Conservation (phyloP, 2,329 filamentous ascomycete species). For the Sporothrix sp. region DNA sequence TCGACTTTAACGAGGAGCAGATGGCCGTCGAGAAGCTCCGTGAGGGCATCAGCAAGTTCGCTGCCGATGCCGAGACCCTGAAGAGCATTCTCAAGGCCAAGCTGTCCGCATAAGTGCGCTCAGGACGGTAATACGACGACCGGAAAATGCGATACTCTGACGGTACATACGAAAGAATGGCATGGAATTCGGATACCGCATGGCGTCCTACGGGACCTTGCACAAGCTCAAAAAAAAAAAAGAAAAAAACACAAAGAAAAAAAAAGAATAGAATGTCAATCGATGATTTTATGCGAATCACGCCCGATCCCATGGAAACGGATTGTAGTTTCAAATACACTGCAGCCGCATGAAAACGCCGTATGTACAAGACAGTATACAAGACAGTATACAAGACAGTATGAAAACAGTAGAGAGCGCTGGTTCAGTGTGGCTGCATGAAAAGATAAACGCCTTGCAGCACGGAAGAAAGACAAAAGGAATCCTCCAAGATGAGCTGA, state of each 20-base stretch:
- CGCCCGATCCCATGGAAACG: too few relatives aligned
- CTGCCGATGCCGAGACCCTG: constrained; percentile 85
- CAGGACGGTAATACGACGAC: too few relatives aligned
- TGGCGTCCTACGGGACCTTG: not conserved
- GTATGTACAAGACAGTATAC: not conserved
- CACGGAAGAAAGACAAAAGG: too few relatives aligned
- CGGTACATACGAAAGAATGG: constrained; percentile 1
- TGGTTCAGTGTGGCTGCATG: too few relatives aligned
- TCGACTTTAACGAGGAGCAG: constrained; percentile 99
- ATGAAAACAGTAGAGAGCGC: too few relatives aligned
- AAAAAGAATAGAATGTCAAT: not conserved
- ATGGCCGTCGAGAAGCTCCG: constrained; percentile 99
- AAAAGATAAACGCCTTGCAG: too few relatives aligned
- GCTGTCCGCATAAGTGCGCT: constrained; percentile 38
- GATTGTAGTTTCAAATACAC: too few relatives aligned
- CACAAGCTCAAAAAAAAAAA: not conserved
- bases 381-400: not conserved
- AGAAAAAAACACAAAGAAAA: not conserved
- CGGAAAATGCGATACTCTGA: too few relatives aligned
- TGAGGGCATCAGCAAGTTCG: constrained; percentile 99
- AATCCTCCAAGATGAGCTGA: too few relatives aligned
- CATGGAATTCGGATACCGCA: not conserved
- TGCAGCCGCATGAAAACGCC: not conserved
- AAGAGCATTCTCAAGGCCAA: constrained; percentile 88
- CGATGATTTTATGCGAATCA: too few relatives aligned